Evolutionary conservation across 2,329 filamentous ascomycete species (phyloP), one percentile per base, ranked within the genome.

Genomic region (Rhytidhysteron rufulum): DNA sequence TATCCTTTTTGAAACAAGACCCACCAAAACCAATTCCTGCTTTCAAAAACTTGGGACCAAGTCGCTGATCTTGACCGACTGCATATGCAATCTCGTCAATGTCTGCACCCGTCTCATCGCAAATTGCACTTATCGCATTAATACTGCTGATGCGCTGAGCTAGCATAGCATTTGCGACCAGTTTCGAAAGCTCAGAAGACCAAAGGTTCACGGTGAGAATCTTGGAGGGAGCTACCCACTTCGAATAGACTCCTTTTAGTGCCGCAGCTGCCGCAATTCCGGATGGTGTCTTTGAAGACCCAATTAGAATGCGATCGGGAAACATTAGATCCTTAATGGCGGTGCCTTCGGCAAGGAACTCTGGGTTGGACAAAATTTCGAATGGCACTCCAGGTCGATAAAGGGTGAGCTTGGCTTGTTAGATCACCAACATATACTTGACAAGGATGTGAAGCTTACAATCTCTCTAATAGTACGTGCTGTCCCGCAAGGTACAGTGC

Each of bases 1-100:
- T 79, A 57, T 91, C 86, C 66, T 91, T 91, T 63, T 84, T 81
- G 72, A 91, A 89, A 65, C 86, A 91, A 45, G 80, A 85, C 16
- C 86, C 86, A 40, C 86, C 86, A 54, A 90, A 91, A 13, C 86
- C 86, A 24, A 88, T 78, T 29, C 82, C 82, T 6, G 86, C 82
- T 64, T 85, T 83, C 30, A 91, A 71, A 65, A 88, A 86, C 59
- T 82, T 80, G 46, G 77, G 71, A 5, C 86, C 86, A 42, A 91
- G 86, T 36, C 86, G 77, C 6, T 74, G 73, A 54, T 91, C 86
- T 27, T 81, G 70, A 36, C 86, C 86, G 21, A 86, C 74, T 5
- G 82, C 79, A 25, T 71, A 69, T 11, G 83, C 76, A 2, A 91
- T 77, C 63, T 89, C 84, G 45, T 83, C 75, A n/a, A 90, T 77